Evolutionary conservation across 345 rosid genomes (phyloP), one percentile per base, ranked within the genome.

Genomic region (Lenwebbia sp.): DNA sequence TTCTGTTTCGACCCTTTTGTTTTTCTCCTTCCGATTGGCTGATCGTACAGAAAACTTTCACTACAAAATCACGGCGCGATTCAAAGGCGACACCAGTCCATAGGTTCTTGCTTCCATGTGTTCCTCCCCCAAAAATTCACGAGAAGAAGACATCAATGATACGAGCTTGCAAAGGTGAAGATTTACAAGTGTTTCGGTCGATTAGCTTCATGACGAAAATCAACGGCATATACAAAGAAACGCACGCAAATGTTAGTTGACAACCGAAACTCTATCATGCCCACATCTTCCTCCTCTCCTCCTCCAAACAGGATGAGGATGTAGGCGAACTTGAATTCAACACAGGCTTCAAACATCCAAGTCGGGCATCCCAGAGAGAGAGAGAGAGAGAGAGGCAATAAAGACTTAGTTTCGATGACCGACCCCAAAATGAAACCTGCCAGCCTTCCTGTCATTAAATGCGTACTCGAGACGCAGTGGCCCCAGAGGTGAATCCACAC

Each of bases 381-480:
- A 55, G 57, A 74, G 13, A 2, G 17, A 6, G 58, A 9, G 49
- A 3, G 4, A 23, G 7, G 3, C 13, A 50, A 30, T 10, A 11
- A 54, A 21, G 62, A 21, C 22, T 89, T 90, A 96, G 88, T 89
- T 95, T 84, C 96, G 92, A 88, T 92, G 93, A 83, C 98, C 99
- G 58, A 97, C 92, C n/a, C 96, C 99, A 54, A 97, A 96, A 92
- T 97, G 99, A 90, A 97, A 92, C 90, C 98, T 92, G 86, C 92
- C 95, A 0, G 92, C 83, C 28, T 88, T 91, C 87, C 89, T 86
- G 56, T 95, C 99, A 47, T 94, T 96, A 87, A 95, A 94, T 82
- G 99, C 99, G 85, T 94, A 95, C 87, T 96, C 96, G 10, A 94
- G 98, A 56, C 95, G 93, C 78, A 96, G 74, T 22, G 98, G 99